phyloP scores from a whole-genome alignment of 2,329 filamentous ascomycete genomes.

The Chaetothyriales sp. region DNA sequence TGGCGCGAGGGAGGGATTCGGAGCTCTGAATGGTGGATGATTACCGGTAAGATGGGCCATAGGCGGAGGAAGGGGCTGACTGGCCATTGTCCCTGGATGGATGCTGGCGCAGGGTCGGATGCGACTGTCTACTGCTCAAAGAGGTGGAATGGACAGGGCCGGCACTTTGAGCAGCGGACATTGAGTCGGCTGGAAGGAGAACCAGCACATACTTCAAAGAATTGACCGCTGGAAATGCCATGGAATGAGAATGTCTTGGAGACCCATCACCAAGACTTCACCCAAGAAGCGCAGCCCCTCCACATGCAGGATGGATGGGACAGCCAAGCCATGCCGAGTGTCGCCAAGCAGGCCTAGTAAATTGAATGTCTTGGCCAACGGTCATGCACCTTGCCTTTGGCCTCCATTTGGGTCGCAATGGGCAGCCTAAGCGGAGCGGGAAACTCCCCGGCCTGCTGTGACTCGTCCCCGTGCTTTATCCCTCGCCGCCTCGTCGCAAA shows the following conservation, averaged over 20 bases:
- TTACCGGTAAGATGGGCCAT: constrained; percentile 9
- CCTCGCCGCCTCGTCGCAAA: neutral
- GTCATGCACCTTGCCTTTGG: neutral
- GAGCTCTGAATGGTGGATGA: constrained; percentile 3
- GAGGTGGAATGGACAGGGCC: neutral
- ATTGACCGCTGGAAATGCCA: neutral
- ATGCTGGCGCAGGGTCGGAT: neutral
- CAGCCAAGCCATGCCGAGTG: neutral
- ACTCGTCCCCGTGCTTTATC: neutral
- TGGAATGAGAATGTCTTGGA: neutral
- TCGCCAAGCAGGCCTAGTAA: neutral
- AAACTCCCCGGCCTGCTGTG: neutral
- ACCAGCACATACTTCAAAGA: neutral
- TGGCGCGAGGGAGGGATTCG: neutral
- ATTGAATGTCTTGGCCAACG: neutral
- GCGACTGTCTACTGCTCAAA: neutral
- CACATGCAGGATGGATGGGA: neutral
- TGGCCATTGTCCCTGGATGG: neutral
- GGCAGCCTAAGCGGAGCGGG: neutral
- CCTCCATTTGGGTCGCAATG: neutral
- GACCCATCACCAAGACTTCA: neutral
- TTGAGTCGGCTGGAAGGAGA: neutral
- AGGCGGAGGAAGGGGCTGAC: constrained; percentile 2
- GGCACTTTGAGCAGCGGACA: neutral
- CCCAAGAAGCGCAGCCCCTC: neutral